phyloP scores from a whole-genome alignment of 2,329 filamentous ascomycete species.

The Tolypocladium sp. region DNA sequence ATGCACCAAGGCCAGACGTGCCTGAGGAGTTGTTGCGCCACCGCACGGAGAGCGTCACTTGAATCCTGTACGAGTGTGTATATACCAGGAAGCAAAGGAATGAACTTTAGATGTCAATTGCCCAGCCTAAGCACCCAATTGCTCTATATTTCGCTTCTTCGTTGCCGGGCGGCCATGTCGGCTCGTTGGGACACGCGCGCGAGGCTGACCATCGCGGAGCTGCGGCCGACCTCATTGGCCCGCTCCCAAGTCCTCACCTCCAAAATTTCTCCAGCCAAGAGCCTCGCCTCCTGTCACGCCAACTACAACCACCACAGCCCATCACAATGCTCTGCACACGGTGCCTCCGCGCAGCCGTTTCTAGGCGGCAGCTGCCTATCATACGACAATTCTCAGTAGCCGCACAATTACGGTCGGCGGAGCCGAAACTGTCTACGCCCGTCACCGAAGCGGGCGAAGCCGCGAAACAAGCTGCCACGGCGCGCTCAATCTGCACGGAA shows the following conservation, averaged over 20 bases:
- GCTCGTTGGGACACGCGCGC: background rate
- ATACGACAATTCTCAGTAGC: slow-evolving; percentile 32
- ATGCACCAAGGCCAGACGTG: background rate
- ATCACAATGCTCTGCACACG: slow-evolving; percentile 31
- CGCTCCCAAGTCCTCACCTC: background rate
- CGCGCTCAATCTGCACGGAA: slow-evolving; percentile 46
- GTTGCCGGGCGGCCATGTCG: background rate
- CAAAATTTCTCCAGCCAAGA: slow-evolving; percentile 5
- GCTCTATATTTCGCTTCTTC: background rate
- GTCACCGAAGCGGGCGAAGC: slow-evolving; percentile 20
- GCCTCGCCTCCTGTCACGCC: slow-evolving; percentile 3
- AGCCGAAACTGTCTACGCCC: slow-evolving; percentile 27
- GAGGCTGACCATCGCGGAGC: slow-evolving; percentile 17
- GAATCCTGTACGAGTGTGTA: slow-evolving; percentile 22
- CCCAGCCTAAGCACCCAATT: background rate
- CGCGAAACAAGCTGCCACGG: slow-evolving; percentile 17
- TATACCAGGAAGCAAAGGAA: slow-evolving; percentile 21
- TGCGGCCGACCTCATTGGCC: slow-evolving; percentile 15
- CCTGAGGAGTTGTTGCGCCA: slow-evolving; percentile 2
- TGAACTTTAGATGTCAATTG: slow-evolving; percentile 6
- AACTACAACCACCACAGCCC: slow-evolving; percentile 1
- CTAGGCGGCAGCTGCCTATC: slow-evolving; percentile 18
- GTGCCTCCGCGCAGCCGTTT: slow-evolving; percentile 38
- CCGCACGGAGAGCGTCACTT: slow-evolving; percentile 9
- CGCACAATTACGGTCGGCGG: slow-evolving; percentile 23